Evolutionary conservation across 495 filamentous ascomycete species (phyloP).

Genomic region (Hypoxylon fuscum): DNA sequence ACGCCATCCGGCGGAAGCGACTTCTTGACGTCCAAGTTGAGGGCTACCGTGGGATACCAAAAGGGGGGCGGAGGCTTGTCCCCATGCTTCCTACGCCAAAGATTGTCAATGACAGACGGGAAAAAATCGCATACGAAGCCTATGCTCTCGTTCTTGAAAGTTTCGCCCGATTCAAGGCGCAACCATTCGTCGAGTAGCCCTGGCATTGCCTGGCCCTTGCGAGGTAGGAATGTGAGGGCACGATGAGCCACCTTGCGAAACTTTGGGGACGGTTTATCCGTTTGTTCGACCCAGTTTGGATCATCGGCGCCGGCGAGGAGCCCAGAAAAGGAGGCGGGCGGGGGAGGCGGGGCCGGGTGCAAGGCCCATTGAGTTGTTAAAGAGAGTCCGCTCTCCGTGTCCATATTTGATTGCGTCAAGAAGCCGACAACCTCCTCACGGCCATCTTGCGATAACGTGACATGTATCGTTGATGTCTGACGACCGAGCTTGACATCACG

Average conservation of each 20-base stretch:
- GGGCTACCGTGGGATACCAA: constrained; percentile 80
- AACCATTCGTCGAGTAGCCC: constrained; percentile 72
- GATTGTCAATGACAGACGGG: constrained; percentile 32
- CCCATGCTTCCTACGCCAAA: constrained; percentile 26
- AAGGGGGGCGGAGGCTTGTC: constrained; percentile 45
- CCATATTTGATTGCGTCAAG: constrained; percentile 70
- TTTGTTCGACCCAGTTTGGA: constrained; percentile 51
- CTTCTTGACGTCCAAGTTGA: constrained; percentile 74
- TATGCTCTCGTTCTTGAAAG: constrained; percentile 63
- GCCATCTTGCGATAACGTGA: constrained; percentile 62
- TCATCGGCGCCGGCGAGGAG: constrained; percentile 53
- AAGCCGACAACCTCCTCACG: constrained; percentile 72
- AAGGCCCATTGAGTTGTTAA: constrained; percentile 60
- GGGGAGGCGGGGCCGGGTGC: constrained; percentile 53
- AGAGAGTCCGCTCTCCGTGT: constrained; percentile 65
- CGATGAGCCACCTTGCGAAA: constrained; percentile 69
- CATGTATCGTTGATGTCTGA: constrained; percentile 74
- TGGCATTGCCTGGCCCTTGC: constrained; percentile 52
- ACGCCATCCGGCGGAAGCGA: constrained; percentile 65
- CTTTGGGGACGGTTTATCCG: constrained; percentile 56
- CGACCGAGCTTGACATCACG: constrained; percentile 75
- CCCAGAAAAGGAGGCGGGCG: constrained; percentile 50
- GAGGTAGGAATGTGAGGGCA: constrained; percentile 65
- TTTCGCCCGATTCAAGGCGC: constrained; percentile 58
- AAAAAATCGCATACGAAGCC: constrained; percentile 72